Base-by-base conservation (phyloP, 306 rosid genomes). In the Malus sieversii region DNA sequence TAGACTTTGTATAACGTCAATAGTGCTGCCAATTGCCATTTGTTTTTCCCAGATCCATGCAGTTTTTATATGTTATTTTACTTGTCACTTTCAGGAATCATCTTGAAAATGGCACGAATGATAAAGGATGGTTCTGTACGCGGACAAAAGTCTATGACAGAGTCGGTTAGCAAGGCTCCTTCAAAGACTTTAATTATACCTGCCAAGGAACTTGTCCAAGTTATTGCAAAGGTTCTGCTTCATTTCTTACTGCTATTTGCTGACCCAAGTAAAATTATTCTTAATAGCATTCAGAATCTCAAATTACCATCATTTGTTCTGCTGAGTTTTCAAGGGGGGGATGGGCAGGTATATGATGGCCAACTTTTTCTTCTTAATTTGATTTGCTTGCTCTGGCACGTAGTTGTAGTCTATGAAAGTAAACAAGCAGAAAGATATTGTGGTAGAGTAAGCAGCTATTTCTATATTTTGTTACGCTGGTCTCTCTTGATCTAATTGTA, bases 171-270 rank as follows among this genome's bases (percentile, higher is more conserved):
- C 90, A 90, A 89, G 89, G 85, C 92, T 75, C 96, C 90, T 72
- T 79, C 77, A 45, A 89, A 89, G 87, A 92, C 84, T 61, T 67
- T 92, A 70, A 86, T 88, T 58, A 90, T 95, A 86, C 87, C 91
- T 80, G 83, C 88, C 75, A 83, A 84, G 67, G 97, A 95, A 44
- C 87, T 95, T 82, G 99, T 95, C 78, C 99, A 95, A 89, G 92
- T 95, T 81, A 79, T 86, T 65, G 97, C 96, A 8, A 90, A 92
- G 99, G 99, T 95, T 73, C 55, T 82, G 80, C 82, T 72, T 51
- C 82, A 67, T 77, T 80, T 87, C 44, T 33, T 35, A 48, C 19
- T 55, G 77, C 25, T 22, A 33, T 78, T 73, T 5, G 42, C 19
- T 35, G 35, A 72, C 18, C 22, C 53, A 4, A 38, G 68, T 40